These are phyloP conservation scores for Waltergamsia citrina DNA, from an alignment of 2,329 filamentous ascomycete genomes.

Conservation along the genomic window DNA sequence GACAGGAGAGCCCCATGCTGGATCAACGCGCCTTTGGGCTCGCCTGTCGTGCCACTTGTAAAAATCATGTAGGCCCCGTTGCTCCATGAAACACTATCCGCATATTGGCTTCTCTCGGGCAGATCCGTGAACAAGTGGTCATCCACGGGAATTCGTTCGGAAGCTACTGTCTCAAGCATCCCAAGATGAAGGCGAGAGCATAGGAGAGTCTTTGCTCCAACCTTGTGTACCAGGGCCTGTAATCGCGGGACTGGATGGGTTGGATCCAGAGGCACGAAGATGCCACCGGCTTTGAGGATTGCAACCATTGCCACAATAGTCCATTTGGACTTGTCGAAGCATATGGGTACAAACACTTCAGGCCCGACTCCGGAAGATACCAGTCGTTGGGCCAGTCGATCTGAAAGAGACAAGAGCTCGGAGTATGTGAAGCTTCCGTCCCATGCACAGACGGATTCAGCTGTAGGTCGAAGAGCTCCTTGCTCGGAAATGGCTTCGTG, in stretches of 20 bases:
- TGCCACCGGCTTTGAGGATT: constrained; percentile 17
- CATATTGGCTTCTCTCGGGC: too few relatives aligned
- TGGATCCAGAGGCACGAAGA: constrained; percentile 17
- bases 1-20: background rate
- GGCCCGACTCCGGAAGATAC: constrained; percentile 11
- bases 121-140: too few relatives aligned
- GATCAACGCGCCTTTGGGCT: constrained; percentile 2
- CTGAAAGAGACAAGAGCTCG: background rate
- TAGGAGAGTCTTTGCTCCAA: background rate
- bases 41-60: constrained; percentile 6
- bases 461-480: too few relatives aligned
- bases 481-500: too few relatives aligned
- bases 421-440: constrained; percentile 3
- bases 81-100: too few relatives aligned
- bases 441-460: constrained; percentile 14
- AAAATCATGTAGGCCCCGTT: constrained; percentile 1
- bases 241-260: constrained; percentile 5
- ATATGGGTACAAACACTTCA: constrained; percentile 11
- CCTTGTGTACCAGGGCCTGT: constrained; percentile 2
- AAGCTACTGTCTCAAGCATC: too few relatives aligned
- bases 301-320: constrained; percentile 16
- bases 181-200: background rate
- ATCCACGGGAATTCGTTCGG: too few relatives aligned
- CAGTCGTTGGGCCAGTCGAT: constrained; percentile 1
- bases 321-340: constrained; percentile 17